Percentiles rank a stretch among this genome's conserved stretches.
phyloP scores from a whole-genome alignment of 129 eudicot species.

The Pseudognaphalium luteoalbum region DNA sequence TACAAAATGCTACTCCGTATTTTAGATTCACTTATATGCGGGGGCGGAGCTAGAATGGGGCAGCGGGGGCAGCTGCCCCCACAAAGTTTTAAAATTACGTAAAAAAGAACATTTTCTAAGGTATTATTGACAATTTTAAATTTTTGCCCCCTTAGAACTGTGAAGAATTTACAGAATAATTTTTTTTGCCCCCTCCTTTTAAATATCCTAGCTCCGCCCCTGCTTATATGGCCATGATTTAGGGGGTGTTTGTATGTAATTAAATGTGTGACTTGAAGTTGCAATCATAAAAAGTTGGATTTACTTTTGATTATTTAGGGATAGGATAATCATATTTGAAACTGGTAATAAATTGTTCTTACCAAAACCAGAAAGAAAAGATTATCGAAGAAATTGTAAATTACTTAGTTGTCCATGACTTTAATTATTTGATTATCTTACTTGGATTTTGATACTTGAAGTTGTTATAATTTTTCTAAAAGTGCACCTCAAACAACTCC shows the following conservation, averaged over 20 bases:
- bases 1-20: not conserved
- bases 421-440: not conserved
- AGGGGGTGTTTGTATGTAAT: not conserved
- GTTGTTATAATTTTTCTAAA: not conserved
- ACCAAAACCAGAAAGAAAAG: not conserved
- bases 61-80: too few relatives aligned
- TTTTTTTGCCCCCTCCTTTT: too few relatives aligned
- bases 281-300: not conserved
- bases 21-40: too few relatives aligned
- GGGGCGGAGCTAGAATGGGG: too few relatives aligned
- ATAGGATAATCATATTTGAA: not conserved
- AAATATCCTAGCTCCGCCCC: too few relatives aligned
- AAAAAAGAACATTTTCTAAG: too few relatives aligned
- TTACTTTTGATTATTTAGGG: not conserved
- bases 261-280: not conserved
- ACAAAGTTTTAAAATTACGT: too few relatives aligned
- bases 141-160: too few relatives aligned
- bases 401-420: not conserved
- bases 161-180: too few relatives aligned
- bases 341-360: not conserved
- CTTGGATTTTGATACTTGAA: constrained; percentile 1
- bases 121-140: too few relatives aligned
- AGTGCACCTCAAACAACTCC: not conserved
- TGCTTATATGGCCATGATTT: not conserved
- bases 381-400: not conserved